These are phyloP conservation scores for Ajuga chamaepitys DNA, from an alignment of 257 asterid species.

Conservation along the genomic window DNA sequence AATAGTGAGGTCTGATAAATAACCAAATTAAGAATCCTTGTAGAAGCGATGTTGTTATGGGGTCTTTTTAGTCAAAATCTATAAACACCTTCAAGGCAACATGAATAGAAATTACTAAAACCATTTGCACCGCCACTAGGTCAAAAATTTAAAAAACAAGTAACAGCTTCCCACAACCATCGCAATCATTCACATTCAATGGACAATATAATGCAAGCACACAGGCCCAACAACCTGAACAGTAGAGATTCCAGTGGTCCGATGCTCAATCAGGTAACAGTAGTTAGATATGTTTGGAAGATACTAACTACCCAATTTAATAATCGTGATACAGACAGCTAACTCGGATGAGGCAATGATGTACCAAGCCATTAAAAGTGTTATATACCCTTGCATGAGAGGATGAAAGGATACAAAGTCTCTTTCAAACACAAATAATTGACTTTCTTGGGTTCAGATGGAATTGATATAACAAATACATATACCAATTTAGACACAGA, in stretches of 20 bases:
- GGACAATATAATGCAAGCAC: background rate
- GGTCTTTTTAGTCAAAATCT: background rate
- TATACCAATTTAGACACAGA: background rate
- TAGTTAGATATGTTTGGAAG: slow-evolving; percentile 3
- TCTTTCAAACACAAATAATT: background rate
- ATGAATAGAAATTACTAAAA: background rate
- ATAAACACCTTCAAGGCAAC: background rate
- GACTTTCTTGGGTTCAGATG: background rate
- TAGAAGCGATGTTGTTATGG: background rate
- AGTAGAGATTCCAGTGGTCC: background rate
- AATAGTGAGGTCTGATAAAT: background rate
- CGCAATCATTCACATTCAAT: slow-evolving; percentile 1
- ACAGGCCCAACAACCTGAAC: background rate
- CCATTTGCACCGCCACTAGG: slow-evolving; percentile 1
- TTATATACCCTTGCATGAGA: background rate
- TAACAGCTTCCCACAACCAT: background rate
- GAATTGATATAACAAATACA: background rate
- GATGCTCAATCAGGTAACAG: background rate
- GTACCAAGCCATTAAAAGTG: background rate
- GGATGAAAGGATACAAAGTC: background rate
- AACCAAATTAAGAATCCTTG: background rate
- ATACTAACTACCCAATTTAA: background rate
- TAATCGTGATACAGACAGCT: slow-evolving; percentile 8
- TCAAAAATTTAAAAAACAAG: background rate
- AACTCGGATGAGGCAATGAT: background rate